Percentiles rank a stretch among this genome's conserved stretches.
Conservation (phyloP, 768 basidiomycete species). For the Leucosporidium creatinivorum region DNA sequence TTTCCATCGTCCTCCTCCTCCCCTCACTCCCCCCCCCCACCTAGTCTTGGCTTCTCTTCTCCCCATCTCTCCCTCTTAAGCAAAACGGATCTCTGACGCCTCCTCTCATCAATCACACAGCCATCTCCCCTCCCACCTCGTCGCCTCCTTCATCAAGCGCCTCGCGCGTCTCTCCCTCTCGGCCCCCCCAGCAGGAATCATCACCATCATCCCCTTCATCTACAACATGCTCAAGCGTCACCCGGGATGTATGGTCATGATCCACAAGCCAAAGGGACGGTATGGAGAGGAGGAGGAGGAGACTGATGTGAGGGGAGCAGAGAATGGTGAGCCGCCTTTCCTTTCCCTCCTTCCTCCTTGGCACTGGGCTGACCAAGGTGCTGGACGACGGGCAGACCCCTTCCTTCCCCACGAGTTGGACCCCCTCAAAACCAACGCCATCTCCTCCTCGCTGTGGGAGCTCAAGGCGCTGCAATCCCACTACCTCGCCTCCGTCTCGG, state of each 20-base stretch:
- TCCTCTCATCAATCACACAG: no score
- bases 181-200: slow-evolving; percentile 81
- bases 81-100: no score
- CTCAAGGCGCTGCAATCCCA: slow-evolving; percentile 68
- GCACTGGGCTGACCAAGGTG: no score
- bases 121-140: slow-evolving; percentile 78
- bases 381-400: slow-evolving; percentile 56
- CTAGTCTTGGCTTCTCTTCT: not conserved
- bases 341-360: not conserved
- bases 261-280: slow-evolving; percentile 54
- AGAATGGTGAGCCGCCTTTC: slow-evolving; percentile 20
- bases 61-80: slow-evolving; percentile 3
- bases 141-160: slow-evolving; percentile 91
- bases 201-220: slow-evolving; percentile 84
- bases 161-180: slow-evolving; percentile 72
- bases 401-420: slow-evolving; percentile 62
- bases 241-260: slow-evolving; percentile 85
- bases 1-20: slow-evolving; percentile 22
- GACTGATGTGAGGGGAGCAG: slow-evolving; percentile 30
- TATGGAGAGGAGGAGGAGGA: slow-evolving; percentile 26
- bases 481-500: slow-evolving; percentile 81
- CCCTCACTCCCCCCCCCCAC: not conserved
- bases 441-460: slow-evolving; percentile 90
- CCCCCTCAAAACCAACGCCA: slow-evolving; percentile 67
- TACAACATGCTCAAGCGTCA: slow-evolving; percentile 92